Percentiles rank a stretch among this genome's conserved stretches.
phyloP scores from a whole-genome alignment of 148 eudicot species.

The Arctostaphylos glauca region DNA sequence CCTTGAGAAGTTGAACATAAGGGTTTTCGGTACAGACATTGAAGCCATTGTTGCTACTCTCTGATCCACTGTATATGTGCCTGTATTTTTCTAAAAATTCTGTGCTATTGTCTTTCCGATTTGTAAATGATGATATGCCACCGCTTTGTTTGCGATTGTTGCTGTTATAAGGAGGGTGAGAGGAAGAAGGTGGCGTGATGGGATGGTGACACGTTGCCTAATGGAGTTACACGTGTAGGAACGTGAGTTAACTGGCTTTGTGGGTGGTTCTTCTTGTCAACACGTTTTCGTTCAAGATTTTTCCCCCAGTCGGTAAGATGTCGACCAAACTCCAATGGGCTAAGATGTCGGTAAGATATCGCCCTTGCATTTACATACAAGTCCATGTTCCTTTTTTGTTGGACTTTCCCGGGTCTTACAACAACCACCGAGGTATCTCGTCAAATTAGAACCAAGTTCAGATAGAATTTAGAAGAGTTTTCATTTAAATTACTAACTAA shows the following conservation, averaged over 20 bases:
- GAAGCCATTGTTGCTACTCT: slow-evolving; percentile 38
- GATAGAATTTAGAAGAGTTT: too few relatives aligned
- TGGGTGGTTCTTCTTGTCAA: neutral
- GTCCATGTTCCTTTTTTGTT: too few relatives aligned
- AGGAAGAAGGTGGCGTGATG: neutral
- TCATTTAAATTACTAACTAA: too few relatives aligned
- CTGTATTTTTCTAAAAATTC: neutral
- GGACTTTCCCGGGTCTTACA: too few relatives aligned
- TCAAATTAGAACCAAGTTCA: too few relatives aligned
- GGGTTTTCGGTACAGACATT: slow-evolving; percentile 34
- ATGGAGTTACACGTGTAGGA: slow-evolving; percentile 19
- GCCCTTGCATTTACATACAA: too few relatives aligned
- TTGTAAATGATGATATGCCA: neutral
- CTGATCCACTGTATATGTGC: neutral
- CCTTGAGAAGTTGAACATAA: slow-evolving; percentile 43
- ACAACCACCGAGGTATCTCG: too few relatives aligned
- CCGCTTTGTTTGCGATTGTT: neutral
- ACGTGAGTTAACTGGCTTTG: neutral
- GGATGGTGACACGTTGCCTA: neutral
- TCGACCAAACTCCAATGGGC: too few relatives aligned
- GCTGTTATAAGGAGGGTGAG: slow-evolving; percentile 27
- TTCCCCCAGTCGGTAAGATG: neutral
- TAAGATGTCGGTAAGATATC: too few relatives aligned
- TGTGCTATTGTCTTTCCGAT: neutral
- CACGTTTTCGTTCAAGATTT: slow-evolving; percentile 1